A percentile compares a stretch with the other conserved stretches of the same genome.
phyloP scores from a whole-genome alignment of 768 basidiomycete genomes.

The Butyriboletus loyo region DNA sequence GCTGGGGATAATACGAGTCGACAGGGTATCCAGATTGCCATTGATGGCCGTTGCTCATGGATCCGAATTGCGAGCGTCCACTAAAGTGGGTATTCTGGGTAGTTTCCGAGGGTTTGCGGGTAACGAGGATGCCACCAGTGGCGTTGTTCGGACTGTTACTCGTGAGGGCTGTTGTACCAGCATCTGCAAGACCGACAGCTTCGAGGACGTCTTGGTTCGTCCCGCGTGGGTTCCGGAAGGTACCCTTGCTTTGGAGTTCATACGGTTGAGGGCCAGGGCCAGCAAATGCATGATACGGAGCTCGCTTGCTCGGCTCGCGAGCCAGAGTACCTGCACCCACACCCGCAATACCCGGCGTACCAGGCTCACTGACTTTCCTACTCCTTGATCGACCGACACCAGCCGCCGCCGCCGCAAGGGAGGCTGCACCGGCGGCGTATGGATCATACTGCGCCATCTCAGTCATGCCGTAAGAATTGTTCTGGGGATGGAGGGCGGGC shows the following conservation, averaged over 20 bases:
- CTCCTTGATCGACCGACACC: conserved; percentile 21
- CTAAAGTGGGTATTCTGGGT: conserved; percentile 26
- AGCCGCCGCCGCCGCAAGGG: conserved; percentile 22
- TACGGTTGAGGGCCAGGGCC: conserved; percentile 27
- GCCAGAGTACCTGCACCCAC: conserved; percentile 34
- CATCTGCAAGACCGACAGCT: conserved; percentile 24
- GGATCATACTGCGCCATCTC: conserved; percentile 43
- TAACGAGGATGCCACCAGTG: conserved; percentile 6
- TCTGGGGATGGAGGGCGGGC: conserved; percentile 37
- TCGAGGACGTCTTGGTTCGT: conserved; percentile 28
- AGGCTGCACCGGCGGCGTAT: conserved; percentile 26
- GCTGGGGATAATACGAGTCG: conserved; percentile 25
- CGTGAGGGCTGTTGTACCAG: not conserved
- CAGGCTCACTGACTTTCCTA: conserved; percentile 31
- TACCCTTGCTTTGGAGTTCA: conserved; percentile 14
- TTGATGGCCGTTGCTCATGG: conserved; percentile 12
- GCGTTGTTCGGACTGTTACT: not conserved
- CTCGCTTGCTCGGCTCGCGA: conserved; percentile 26
- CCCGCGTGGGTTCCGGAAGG: conserved; percentile 19
- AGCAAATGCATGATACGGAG: conserved; percentile 41
- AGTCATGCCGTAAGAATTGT: conserved; percentile 50
- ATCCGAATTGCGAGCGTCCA: conserved; percentile 22
- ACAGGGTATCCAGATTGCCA: conserved; percentile 28
- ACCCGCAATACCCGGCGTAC: conserved; percentile 40
- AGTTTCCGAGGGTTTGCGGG: conserved; percentile 25